A percentile compares a stretch with the other conserved stretches of the same genome.
Conservation (phyloP, 2,329 filamentous ascomycete species). For the Aspergillus brunneoviolaceus region DNA sequence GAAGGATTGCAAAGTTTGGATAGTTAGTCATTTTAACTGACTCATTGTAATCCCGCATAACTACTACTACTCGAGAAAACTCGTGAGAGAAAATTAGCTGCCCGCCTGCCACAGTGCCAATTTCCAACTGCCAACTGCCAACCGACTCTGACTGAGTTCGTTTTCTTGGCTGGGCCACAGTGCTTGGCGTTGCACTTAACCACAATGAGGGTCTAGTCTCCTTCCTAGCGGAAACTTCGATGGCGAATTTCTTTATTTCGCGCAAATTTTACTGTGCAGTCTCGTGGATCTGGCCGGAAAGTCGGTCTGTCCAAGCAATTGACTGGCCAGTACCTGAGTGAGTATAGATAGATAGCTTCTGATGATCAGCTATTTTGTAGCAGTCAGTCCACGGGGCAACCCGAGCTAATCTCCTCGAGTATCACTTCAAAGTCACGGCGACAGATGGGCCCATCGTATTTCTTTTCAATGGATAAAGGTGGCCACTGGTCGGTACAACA, state of each 20-base stretch:
- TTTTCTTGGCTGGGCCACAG: neutral
- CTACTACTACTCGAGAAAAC: neutral
- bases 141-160: neutral
- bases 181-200: slow-evolving; percentile 6
- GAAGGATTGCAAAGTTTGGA: neutral
- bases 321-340: neutral
- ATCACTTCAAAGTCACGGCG: too few relatives aligned
- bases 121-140: neutral
- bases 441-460: too few relatives aligned
- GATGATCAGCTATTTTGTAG: neutral
- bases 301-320: neutral
- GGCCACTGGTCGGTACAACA: neutral
- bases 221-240: neutral
- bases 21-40: neutral
- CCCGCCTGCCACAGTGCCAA: too few relatives aligned
- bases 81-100: neutral
- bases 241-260: slow-evolving; percentile 1
- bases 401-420: too few relatives aligned
- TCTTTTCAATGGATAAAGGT: neutral
- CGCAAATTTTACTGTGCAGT: neutral
- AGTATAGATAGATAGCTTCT: neutral
- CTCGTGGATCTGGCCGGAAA: neutral
- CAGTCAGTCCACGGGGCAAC: too few relatives aligned
- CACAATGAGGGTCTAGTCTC: slow-evolving; percentile 5
- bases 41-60: neutral